Base-by-base conservation (phyloP, 75 land plant genomes). In the Selaginella tamariscina region DNA sequence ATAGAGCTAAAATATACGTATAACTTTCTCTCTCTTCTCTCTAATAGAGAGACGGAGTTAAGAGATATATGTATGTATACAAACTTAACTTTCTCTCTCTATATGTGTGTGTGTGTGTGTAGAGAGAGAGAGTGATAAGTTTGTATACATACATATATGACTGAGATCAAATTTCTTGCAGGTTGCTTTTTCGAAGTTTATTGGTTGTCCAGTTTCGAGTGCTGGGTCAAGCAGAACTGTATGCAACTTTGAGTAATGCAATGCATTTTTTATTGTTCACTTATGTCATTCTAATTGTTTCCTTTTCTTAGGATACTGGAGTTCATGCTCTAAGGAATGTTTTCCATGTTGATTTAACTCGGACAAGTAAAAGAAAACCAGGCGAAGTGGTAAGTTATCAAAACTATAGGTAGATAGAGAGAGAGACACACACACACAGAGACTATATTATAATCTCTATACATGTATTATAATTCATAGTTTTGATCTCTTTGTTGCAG, bases 311-410 rank as follows among this genome's bases (percentile, higher is more conserved):
- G 98, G 98, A 93, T 87, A 77, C 88, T n/a, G 98, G 98, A 62
- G 98, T 93, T 2, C 98, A 93, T 82, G 98, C 91, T 9, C 73
- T 87, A 65, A 78, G 82, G 71, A 93, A 93, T 85, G 87, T 83
- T 57, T 89, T 82, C 67, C 98, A 93, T 80, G 91, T 89, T 27
- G 91, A 93, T 74, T 78, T 86, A 11, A 85, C 82, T 64, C 85
- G 98, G 29, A 75, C 76, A 33, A 93, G 98, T 70, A 93, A 93
- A 70, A 81, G 96, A 54, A 89, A 85, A 70, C 96, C 98, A 70
- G 88, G 88, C 59, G 97, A 92, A 85, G 82, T 86, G 86, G 98
- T 93, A 79, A 32, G 32, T 29, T 23, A 24, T 59, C n/a, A n/a
- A n/a, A n/a, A n/a, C n/a, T n/a, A n/a, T n/a, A n/a, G n/a, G n/a